Base-by-base conservation (phyloP, 1,284 basidiomycete species). In the Microbotryomycetes sp. region DNA sequence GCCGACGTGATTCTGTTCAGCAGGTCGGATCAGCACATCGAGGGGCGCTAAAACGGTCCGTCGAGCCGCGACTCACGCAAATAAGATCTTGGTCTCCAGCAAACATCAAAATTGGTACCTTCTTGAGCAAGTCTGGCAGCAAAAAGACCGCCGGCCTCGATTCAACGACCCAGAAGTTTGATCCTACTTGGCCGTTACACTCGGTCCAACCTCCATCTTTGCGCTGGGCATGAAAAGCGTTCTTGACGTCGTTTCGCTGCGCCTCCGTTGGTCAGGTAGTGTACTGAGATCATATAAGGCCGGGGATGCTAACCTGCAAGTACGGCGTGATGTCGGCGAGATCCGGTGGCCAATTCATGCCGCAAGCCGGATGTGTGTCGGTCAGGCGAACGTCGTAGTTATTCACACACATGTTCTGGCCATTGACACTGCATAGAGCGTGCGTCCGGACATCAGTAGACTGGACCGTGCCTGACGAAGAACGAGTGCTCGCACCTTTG, bases 341-440 rank as follows among this genome's bases (percentile, higher is more conserved):
- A 67, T 91, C 90, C n/a, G 86, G 85, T 4, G 94, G 94, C 94
- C 94, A 99, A 75, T 94, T 94, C 90, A 97, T 89, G 1, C 94
- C 94, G 75, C 94, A 99, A 3, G 84, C 86, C n/a, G 93, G 93
- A 51, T 75, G 79, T 15, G 81, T 81, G 74, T 99, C 96, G 57
- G 87, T 84, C 28, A 90, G 78, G 4, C 96, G 86, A 23, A 97
- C 83, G 72, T 99, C 96, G 72, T 98, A 99, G 50, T 97, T 85
- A 75, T 99, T 99, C 71, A 93, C 80, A 75, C 94, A 99, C 76
- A 84, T 86, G 45, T 80, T 75, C 64, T 81, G 76, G 5, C 86
- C 87, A 56, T 91, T 80, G 24, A 86, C 80, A 50, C 89, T 92
- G 69, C 2, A 5, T 24, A 1, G 41, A 29, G 15, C 3, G 29